Base-by-base conservation (phyloP, 2,329 filamentous ascomycete species). In the Colletotrichum graminicola region DNA sequence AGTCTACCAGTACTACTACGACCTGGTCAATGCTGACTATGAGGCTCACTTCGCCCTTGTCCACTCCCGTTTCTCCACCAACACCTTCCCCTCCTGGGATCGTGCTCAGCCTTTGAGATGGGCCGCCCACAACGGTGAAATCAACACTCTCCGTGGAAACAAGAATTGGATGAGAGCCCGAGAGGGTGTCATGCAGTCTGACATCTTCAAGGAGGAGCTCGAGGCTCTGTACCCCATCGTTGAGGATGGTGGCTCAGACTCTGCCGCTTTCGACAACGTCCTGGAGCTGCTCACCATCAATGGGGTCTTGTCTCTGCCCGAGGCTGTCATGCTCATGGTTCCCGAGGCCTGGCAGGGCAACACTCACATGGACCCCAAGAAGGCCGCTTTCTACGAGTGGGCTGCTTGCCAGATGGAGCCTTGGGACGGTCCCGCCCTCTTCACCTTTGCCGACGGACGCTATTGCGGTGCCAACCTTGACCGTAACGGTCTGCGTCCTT, bases 141-240 rank as follows among this genome's bases (percentile, higher is more conserved):
- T 98, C 80, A 98, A 98, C 83, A 98, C 95, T 1, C 86, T 98
- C 73, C 93, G 95, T 80, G 95, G 95, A 73, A 98, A 98, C 87
- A 98, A 98, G 88, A 98, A 98, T 84, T 98, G 95, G 95, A 98
- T 98, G 95, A 92, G 95, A 76, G 95, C 95, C 73, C 92, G 95
- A 79, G 95, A 98, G 84, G 95, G 95, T 82, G 91, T 97, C 75
- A 93, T 98, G 89, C 93, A 94, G 80, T 98, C 95, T 1, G 91
- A 95, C 75, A 87, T 97, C 66, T 98, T 98, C 80, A 94, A 94
- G 74, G 94, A 97, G 36, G 95, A 98, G 78, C 90, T 98, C 21
- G 94, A 98, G 82, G 84, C 88, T 77, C 89, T 98, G 68, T 98
- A 97, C 81, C 95, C 95, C 32, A 94, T 98, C 76, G 94, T 98